These are phyloP conservation scores for Epicoccum nigrum DNA, from an alignment of 2,329 filamentous ascomycete species.

Conservation along the genomic window DNA sequence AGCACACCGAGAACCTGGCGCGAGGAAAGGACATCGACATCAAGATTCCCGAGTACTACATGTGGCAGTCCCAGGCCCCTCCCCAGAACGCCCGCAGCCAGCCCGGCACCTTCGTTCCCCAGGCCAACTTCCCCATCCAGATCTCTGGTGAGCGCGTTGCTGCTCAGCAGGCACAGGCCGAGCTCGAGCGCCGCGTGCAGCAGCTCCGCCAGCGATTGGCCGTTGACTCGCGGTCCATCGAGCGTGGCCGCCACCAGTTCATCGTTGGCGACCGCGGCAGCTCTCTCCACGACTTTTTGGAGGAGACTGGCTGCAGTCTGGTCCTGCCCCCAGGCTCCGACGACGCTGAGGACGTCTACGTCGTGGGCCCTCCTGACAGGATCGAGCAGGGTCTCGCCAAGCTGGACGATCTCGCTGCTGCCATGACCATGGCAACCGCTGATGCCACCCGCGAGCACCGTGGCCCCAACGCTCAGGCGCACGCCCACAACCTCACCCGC, in stretches of 20 bases:
- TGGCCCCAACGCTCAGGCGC: slow-evolving; percentile 72
- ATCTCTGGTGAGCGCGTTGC: slow-evolving; percentile 84
- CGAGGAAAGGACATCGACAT: slow-evolving; percentile 77
- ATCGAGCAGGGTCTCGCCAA: slow-evolving; percentile 78
- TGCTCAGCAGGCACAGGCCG: slow-evolving; percentile 77
- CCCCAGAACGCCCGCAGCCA: slow-evolving; percentile 69
- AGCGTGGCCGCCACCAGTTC: slow-evolving; percentile 90
- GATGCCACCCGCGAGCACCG: slow-evolving; percentile 84
- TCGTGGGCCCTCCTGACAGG: slow-evolving; percentile 78
- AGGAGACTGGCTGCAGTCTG: slow-evolving; percentile 87
- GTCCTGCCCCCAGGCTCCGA: slow-evolving; percentile 77
- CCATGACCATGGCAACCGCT: slow-evolving; percentile 82
- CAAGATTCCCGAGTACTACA: slow-evolving; percentile 81
- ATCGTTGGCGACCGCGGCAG: slow-evolving; percentile 85
- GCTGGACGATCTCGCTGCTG: slow-evolving; percentile 85
- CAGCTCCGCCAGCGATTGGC: slow-evolving; percentile 78
- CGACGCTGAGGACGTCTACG: slow-evolving; percentile 81
- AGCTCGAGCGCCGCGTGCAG: slow-evolving; percentile 79
- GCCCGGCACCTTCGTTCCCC: slow-evolving; percentile 71
- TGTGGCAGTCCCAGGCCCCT: slow-evolving; percentile 71
- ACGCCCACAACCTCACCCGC: slow-evolving; percentile 84
- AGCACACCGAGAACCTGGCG: slow-evolving; percentile 70
- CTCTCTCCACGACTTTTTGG: slow-evolving; percentile 83
- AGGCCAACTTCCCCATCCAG: slow-evolving; percentile 78
- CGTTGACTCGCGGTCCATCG: slow-evolving; percentile 79